Percentiles rank a stretch among this genome's conserved stretches.
phyloP scores from a whole-genome alignment of 2,329 filamentous ascomycete genomes.

The Blastomyces silverae region DNA sequence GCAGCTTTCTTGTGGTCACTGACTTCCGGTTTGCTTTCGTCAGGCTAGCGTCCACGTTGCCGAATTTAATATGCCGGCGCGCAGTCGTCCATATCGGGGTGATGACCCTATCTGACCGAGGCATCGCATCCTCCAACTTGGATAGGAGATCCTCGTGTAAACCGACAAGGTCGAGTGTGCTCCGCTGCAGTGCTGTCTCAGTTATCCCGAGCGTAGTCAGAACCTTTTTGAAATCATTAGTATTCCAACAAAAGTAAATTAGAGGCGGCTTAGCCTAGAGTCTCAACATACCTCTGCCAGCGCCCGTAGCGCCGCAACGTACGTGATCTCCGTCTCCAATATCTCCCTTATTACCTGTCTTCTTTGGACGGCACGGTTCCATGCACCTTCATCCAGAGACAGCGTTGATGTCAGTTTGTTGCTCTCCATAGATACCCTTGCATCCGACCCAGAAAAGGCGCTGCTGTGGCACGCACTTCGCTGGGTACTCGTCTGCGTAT shows the following conservation, averaged over 20 bases:
- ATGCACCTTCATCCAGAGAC: constrained; percentile 60
- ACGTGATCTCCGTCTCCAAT: constrained; percentile 77
- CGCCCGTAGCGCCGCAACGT: constrained; percentile 79
- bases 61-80: constrained; percentile 43
- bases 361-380: constrained; percentile 65
- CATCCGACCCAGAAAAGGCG: constrained; percentile 59
- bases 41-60: constrained; percentile 40
- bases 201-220: constrained; percentile 68
- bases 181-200: constrained; percentile 67
- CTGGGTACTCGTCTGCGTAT: constrained; percentile 54
- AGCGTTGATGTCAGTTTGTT: constrained; percentile 41
- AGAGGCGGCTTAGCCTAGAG: neutral
- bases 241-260: neutral
- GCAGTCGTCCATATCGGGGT: constrained; percentile 22
- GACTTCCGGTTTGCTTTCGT: constrained; percentile 16
- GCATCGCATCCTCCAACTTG: constrained; percentile 64
- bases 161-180: constrained; percentile 70
- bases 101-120: constrained; percentile 28
- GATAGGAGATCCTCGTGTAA: constrained; percentile 76
- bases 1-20: constrained; percentile 25
- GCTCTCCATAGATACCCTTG: constrained; percentile 57
- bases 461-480: constrained; percentile 43
- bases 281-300: constrained; percentile 67
- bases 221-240: constrained; percentile 45
- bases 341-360: constrained; percentile 78